Base-by-base conservation (phyloP, 495 filamentous ascomycete species). In the Barbatosphaeria neglecta region DNA sequence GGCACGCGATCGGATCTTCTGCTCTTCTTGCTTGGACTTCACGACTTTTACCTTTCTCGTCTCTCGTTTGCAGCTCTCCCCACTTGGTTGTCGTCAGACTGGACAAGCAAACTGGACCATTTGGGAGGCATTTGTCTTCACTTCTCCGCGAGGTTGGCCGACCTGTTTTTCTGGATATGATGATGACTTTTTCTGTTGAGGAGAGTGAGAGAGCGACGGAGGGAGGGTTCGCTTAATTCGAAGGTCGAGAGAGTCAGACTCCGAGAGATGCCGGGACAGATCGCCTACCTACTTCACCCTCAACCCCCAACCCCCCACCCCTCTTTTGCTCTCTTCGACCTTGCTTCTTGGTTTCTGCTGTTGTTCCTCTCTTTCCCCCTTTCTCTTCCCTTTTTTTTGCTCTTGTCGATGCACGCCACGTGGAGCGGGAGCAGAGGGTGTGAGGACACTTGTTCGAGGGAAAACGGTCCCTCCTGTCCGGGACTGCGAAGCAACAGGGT, bases 81-180 rank as follows among this genome's bases (percentile, higher is more conserved):
- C 56, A 52, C 45, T 54, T 58, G 52, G 51, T 35, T 35, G 13
- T 63, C 62, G 60, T 64, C 67, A 68, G 64, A 69, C 67, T 72
- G 67, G 66, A 59, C n/a, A n/a, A n/a, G n/a, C n/a, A 60, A 66
- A 15, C 1, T 4, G 5, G 48, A 64, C 62, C 68, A 66, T 64
- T 68, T 62, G 65, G 68, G 65, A 70, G 66, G 64, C 55, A 23
- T 55, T 55, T 51, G 52, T 65, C 66, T 70, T 68, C 68, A 63
- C 65, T 69, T 69, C 67, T 70, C 54, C 15, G 52, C 56, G 64
- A 69, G 66, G 63, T 70, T 72, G 67, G 67, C 62, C 62, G 60
- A 67, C 45, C 45, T n/a, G 44, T 61, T 65, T 66, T 64, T 35
- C n/a, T n/a, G n/a, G n/a, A n/a, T n/a, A 2, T 15, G 31, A 35